Evolutionary conservation across 2,329 filamentous ascomycete genomes (phyloP).

Genomic region (Fusarium sp.): DNA sequence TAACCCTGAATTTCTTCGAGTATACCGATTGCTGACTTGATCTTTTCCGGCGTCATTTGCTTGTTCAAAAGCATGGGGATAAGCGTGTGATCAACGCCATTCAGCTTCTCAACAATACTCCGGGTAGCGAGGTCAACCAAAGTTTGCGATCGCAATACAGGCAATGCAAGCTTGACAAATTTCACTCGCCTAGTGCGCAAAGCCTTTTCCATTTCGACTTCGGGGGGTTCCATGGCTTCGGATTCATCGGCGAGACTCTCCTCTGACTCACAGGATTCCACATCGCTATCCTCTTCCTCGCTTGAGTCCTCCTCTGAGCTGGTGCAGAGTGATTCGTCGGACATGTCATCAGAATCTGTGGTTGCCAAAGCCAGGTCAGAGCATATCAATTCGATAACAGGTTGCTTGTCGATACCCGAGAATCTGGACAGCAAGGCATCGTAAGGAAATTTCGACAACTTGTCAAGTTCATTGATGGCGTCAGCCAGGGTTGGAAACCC

Average conservation of each 20-base stretch:
- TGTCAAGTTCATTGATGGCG: background rate
- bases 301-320: background rate
- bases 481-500: background rate
- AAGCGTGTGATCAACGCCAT: background rate
- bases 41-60: fast-evolving
- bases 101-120: background rate
- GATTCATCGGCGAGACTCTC: background rate
- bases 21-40: background rate
- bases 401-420: background rate
- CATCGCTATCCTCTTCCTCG: background rate
- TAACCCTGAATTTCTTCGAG: background rate
- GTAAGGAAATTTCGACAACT: background rate
- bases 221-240: too few relatives aligned
- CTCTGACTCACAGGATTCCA: background rate
- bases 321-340: background rate
- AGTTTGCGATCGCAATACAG: background rate
- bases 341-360: background rate
- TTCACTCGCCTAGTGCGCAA: background rate
- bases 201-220: background rate
- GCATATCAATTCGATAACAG: background rate
- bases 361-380: background rate
- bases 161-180: background rate
- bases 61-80: background rate
- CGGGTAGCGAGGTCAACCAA: background rate
- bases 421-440: background rate